Evolutionary conservation across 23 red algal species (phyloP).

Genomic region (Gracilaria caudata): DNA sequence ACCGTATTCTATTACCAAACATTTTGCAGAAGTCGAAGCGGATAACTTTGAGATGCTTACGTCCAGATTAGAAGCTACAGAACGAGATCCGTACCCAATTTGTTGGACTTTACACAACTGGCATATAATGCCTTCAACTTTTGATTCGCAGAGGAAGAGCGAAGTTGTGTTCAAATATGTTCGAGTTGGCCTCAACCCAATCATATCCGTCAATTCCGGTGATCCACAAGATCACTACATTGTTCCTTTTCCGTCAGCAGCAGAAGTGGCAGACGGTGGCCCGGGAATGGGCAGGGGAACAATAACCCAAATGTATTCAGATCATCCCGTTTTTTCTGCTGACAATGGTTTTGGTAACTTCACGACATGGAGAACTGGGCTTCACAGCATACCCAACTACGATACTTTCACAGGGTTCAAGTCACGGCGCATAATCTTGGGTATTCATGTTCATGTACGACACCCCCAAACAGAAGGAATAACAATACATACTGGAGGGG

Average conservation of each 20-base stretch:
- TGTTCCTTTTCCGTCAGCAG: constrained; percentile 58
- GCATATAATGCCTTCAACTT: constrained; percentile 57
- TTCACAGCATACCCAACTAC: constrained; percentile 47
- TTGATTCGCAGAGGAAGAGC: constrained; percentile 37
- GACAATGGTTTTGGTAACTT: constrained; percentile 56
- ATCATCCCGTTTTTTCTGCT: constrained; percentile 33
- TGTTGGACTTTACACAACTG: constrained; percentile 69
- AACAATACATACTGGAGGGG: constrained; percentile 12
- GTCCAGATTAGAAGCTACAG: constrained; percentile 30
- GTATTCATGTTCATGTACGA: constrained; percentile 53
- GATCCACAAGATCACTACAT: constrained; percentile 78
- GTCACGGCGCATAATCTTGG: constrained; percentile 35
- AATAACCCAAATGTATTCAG: constrained; percentile 14
- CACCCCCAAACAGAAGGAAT: constrained; percentile 44
- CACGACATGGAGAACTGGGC: constrained; percentile 62
- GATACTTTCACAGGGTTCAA: constrained; percentile 63
- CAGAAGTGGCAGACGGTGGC: constrained; percentile 45
- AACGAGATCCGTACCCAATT: constrained; percentile 62
- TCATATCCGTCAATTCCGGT: constrained; percentile 33
- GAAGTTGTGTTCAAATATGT: constrained; percentile 64
- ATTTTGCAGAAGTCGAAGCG: constrained; percentile 75
- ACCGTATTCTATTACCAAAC: constrained; percentile 77
- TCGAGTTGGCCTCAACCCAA: constrained; percentile 64
- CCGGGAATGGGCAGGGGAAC: constrained; percentile 57
- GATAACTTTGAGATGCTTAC: constrained; percentile 68